phyloP scores from a whole-genome alignment of 2,329 filamentous ascomycete species.

The Arachnomyces sp. region DNA sequence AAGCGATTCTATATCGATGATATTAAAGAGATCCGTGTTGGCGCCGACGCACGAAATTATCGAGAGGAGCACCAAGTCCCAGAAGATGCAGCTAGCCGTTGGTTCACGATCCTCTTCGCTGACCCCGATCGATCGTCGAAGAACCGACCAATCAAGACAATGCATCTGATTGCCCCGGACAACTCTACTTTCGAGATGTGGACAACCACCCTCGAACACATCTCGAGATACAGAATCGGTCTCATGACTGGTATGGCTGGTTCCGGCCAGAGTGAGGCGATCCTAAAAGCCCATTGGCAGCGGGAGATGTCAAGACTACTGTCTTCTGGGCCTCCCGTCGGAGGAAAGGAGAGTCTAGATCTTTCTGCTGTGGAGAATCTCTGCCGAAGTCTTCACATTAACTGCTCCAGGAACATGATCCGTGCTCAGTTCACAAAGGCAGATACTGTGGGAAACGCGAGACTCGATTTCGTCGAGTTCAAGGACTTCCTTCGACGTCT shows the following conservation, averaged over 20 bases:
- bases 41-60: conserved; percentile 78
- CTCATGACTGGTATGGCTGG: conserved; percentile 84
- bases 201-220: conserved; percentile 73
- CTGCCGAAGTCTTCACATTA: conserved; percentile 85
- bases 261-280: conserved; percentile 64
- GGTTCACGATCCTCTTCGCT: conserved; percentile 86
- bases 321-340: conserved; percentile 28
- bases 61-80: conserved; percentile 71
- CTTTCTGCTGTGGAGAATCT: conserved; percentile 71
- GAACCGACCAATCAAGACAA: conserved; percentile 60
- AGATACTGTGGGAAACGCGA: conserved; percentile 55
- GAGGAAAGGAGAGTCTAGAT: conserved; percentile 63
- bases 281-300: conserved; percentile 76
- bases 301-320: conserved; percentile 68
- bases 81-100: conserved; percentile 58
- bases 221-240: conserved; percentile 78
- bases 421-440: conserved; percentile 65
- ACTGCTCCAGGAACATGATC: conserved; percentile 68
- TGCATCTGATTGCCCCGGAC: conserved; percentile 78
- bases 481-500: conserved; percentile 72
- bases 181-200: conserved; percentile 65
- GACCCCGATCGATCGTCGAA: conserved; percentile 64
- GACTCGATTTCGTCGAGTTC: conserved; percentile 72
- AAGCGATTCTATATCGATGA: conserved; percentile 94
- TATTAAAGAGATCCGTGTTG: conserved; percentile 80